These are phyloP conservation scores for Eimeria falciformis DNA, from an alignment of 169 alveolate species.

Conservation along the genomic window DNA sequence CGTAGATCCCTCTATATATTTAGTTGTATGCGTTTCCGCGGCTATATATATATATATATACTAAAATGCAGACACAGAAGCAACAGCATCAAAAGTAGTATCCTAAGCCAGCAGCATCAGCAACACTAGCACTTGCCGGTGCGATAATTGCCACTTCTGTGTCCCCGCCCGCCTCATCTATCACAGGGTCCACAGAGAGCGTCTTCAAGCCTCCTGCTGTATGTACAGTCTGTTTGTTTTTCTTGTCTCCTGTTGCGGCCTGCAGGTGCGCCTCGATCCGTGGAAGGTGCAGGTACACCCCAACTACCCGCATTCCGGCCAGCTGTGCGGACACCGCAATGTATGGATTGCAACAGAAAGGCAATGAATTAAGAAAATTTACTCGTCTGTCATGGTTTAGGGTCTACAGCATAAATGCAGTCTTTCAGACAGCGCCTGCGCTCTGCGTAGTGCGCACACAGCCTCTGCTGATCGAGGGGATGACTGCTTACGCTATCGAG, in stretches of 20 bases:
- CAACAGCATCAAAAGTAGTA: not conserved
- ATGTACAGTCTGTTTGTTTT: not conserved
- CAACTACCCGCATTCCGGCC: constrained; percentile 25
- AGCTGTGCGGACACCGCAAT: constrained; percentile 31
- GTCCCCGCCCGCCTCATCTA: constrained; percentile 71
- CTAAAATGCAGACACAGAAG: not conserved
- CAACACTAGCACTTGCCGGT: constrained; percentile 48
- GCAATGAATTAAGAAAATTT: not conserved
- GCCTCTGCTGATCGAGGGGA: no score
- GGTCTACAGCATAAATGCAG: not conserved
- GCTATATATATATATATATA: not conserved
- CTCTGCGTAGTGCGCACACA: no score
- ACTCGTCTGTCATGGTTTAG: not conserved
- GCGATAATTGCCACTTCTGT: constrained; percentile 60
- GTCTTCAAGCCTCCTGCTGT: constrained; percentile 33
- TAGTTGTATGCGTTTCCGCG: not conserved
- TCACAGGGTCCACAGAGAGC: constrained; percentile 10
- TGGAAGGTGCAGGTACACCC: constrained; percentile 35
- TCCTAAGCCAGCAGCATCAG: not conserved
- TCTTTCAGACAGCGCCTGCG: not conserved
- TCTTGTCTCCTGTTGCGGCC: not conserved
- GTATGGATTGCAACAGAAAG: no score
- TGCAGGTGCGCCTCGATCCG: not conserved
- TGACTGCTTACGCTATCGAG: not conserved
- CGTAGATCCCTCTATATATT: no score